Base-by-base conservation (phyloP, 352 stramenopile species). In the Phytophthora pini region DNA sequence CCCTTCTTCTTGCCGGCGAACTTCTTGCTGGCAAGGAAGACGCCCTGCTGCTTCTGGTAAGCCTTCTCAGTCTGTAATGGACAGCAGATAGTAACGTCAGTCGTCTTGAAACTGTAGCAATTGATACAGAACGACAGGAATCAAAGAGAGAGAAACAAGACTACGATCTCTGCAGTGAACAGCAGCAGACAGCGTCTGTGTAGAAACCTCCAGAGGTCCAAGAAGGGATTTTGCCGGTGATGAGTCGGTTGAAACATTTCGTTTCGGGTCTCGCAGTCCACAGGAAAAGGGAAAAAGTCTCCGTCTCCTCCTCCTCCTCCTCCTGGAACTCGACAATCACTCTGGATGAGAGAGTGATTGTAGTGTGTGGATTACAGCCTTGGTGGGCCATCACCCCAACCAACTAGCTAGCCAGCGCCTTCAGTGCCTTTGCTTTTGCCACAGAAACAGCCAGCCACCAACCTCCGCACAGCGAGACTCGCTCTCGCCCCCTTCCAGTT, bases 41-140 rank as follows among this genome's bases (percentile, higher is more conserved):
- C 90, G 65, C 94, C 97, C 92, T 99, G 93, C 87, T 99, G 98
- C 90, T 98, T 98, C 87, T 99, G 98, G 96, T 98, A 99, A 61
- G 97, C 94, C 84, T 99, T 98, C 86, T 99, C 97, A 82, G 90
- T 97, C 94, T 99, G 63, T 65, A 49, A 7, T 77, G 26, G 9
- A 15, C 51, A 57, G 2, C 46, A 61, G 41, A 49, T 10, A 34
- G 27, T 43, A 15, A 43, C 6, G 29, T 34, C 4, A 34, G 29
- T 34, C 4, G 29, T 34, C 31, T 34, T 31, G 27, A 31, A 31
- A 41, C 7, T 43, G 3, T 43, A 43, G 12, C 36, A 43, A 20
- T 43, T 43, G 36, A 43, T 43, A 43, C 5, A 20, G 2, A 17
- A 43, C 2, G 12, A n/a, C 10, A 40, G 11, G 29, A 7, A 34